These are phyloP conservation scores for Coniochaeta prunicola DNA, from an alignment of 2,329 filamentous ascomycete genomes.

Conservation along the genomic window DNA sequence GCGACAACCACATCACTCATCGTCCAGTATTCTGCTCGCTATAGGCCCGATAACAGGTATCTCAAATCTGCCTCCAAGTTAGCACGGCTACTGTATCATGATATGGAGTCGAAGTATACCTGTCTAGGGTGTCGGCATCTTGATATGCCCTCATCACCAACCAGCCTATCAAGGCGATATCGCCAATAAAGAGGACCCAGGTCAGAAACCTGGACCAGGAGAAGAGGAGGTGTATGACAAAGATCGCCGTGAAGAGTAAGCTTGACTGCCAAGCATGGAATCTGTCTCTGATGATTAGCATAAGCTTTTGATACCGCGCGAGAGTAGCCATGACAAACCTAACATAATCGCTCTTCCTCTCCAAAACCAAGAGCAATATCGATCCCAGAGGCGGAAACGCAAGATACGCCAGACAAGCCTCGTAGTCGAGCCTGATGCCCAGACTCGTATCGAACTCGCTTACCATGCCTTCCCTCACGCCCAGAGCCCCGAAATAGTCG, in stretches of 20 bases:
- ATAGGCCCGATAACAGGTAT: conserved; percentile 79
- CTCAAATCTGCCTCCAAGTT: conserved; percentile 56
- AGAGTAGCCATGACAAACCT: conserved; percentile 48
- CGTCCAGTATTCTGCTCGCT: conserved; percentile 84
- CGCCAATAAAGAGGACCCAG: conserved; percentile 72
- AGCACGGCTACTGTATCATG: background rate
- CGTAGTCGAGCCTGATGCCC: conserved; percentile 78
- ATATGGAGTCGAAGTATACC: conserved; percentile 31
- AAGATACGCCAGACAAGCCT: conserved; percentile 85
- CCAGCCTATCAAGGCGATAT: conserved; percentile 69
- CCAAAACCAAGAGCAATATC: conserved; percentile 74
- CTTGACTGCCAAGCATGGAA: conserved; percentile 97
- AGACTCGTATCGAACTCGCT: conserved; percentile 89
- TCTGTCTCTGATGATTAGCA: conserved; percentile 33
- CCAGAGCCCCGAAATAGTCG: conserved; percentile 31
- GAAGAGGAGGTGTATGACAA: conserved; percentile 78
- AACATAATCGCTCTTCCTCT: conserved; percentile 96
- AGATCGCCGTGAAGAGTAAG: conserved; percentile 67
- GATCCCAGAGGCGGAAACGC: conserved; percentile 78
- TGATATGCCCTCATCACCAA: conserved; percentile 73
- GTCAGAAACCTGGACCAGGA: conserved; percentile 78
- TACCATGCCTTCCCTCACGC: conserved; percentile 44
- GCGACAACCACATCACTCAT: conserved; percentile 44
- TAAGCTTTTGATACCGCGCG: background rate
- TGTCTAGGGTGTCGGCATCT: conserved; percentile 64